These are phyloP conservation scores for Oryza coarctata DNA, from an alignment of 176 grass and related monocot species.

Conservation along the genomic window DNA sequence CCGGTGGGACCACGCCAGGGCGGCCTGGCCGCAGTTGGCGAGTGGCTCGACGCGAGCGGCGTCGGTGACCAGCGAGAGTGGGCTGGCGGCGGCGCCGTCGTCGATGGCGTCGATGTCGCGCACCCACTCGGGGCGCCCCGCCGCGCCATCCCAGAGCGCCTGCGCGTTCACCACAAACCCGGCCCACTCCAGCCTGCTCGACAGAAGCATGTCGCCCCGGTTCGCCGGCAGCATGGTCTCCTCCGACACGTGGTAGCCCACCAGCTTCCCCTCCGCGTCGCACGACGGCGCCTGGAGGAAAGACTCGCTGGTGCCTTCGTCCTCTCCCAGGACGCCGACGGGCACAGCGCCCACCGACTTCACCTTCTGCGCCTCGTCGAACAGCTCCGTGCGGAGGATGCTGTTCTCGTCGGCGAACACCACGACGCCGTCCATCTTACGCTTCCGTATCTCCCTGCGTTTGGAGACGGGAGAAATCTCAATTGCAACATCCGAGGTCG, in stretches of 20 bases:
- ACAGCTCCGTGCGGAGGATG: slow-evolving; percentile 76
- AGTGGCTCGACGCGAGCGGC: slow-evolving; percentile 72
- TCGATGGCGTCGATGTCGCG: slow-evolving; percentile 65
- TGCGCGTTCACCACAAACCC: slow-evolving; percentile 76
- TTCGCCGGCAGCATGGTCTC: slow-evolving; percentile 44
- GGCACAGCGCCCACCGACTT: slow-evolving; percentile 60
- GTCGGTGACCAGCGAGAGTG: slow-evolving; percentile 61
- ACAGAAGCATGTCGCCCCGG: slow-evolving; percentile 51
- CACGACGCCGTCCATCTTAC: slow-evolving; percentile 70
- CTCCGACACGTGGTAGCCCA: slow-evolving; percentile 66
- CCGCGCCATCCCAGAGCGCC: slow-evolving; percentile 54
- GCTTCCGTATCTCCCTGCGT: slow-evolving; percentile 56
- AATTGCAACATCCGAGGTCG: slow-evolving; percentile 2
- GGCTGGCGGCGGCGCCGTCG: slow-evolving; percentile 40
- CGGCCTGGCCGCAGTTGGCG: slow-evolving; percentile 58
- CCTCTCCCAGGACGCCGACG: slow-evolving; percentile 65
- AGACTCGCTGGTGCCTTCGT: slow-evolving; percentile 49
- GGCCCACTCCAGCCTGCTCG: slow-evolving; percentile 72
- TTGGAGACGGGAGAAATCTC: neutral
- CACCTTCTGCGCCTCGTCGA: slow-evolving; percentile 92
- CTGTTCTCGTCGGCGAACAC: slow-evolving; percentile 97
- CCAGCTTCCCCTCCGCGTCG: slow-evolving; percentile 57
- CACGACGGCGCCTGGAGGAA: slow-evolving; percentile 83
- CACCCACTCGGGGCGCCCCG: slow-evolving; percentile 54
- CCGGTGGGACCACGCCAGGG: slow-evolving; percentile 82